phyloP scores from a whole-genome alignment of 805 yeast species.

The Candida golubevii region DNA sequence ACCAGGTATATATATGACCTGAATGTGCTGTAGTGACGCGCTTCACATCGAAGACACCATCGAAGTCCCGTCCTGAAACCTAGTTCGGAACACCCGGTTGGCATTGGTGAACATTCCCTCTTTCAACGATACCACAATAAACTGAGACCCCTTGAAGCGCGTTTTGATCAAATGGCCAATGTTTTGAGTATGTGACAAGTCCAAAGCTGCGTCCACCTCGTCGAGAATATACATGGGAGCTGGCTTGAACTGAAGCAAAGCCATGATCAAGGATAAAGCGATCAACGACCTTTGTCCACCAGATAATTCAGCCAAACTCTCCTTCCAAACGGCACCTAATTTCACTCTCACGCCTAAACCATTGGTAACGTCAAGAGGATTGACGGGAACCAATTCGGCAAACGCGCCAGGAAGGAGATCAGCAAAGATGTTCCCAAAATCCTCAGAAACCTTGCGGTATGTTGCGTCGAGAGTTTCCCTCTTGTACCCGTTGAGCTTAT shows the following conservation, averaged over 20 bases:
- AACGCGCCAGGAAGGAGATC: slow-evolving; percentile 86
- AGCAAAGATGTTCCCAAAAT: slow-evolving; percentile 85
- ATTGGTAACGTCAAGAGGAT: slow-evolving; percentile 75
- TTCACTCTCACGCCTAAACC: slow-evolving; percentile 90
- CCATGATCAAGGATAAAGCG: slow-evolving; percentile 88
- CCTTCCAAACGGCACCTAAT: slow-evolving; percentile 93
- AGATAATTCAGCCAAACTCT: slow-evolving; percentile 86
- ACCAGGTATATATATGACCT: background rate
- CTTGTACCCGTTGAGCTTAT: slow-evolving; percentile 79
- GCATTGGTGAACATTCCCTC: slow-evolving; percentile 99
- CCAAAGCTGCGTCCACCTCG: slow-evolving; percentile 98
- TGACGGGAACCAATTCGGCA: slow-evolving; percentile 82
- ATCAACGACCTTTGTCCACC: slow-evolving; percentile 97
- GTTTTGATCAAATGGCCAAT: slow-evolving; percentile 96
- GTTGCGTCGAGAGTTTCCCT: slow-evolving; percentile 77
- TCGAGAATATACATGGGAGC: slow-evolving; percentile 98
- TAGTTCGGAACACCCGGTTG: slow-evolving; percentile 84
- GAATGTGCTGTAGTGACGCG: background rate
- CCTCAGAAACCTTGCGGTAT: slow-evolving; percentile 80
- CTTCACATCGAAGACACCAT: slow-evolving; percentile 69
- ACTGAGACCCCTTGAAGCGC: slow-evolving; percentile 91
- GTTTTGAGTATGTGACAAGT: slow-evolving; percentile 93
- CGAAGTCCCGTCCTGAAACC: slow-evolving; percentile 96
- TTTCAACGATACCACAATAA: slow-evolving; percentile 91
- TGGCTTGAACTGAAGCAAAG: slow-evolving; percentile 89